Base-by-base conservation (phyloP, 2,329 filamentous ascomycete species). In the Alternaria burnsii region DNA sequence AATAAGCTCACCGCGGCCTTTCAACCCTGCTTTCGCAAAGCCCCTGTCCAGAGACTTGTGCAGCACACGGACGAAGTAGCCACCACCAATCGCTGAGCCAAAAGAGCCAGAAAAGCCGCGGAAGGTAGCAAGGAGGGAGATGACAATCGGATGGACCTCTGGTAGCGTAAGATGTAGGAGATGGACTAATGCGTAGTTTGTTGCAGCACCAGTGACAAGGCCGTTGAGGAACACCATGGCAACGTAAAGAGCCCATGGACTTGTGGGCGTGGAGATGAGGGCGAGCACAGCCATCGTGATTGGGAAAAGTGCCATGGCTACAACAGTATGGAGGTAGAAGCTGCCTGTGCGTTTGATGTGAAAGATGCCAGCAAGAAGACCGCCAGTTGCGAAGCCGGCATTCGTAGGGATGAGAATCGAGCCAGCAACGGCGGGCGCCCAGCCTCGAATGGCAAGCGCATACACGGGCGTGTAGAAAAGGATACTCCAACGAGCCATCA, bases 141-240 rank as follows among this genome's bases (percentile, higher is more conserved):
- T 92, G 3, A 90, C 87, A 51, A 95, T 87, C 71, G 91, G 93
- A 70, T 94, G 91, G 1, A 88, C 87, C 7, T 86, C 83, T 0
- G 86, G 82, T 0, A 82, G 81, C 0, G 89, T 91, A 5, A 94
- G 82, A 74, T 95, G 91, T 5, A 96, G 83, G 5, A 94, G 77
- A 71, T 96, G 93, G 0, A 92, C 91, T 3, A 96, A 84, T 0
- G 90, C 91, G 78, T 96, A 96, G 77, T 94, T 95, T 58, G 94
- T 80, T 6, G 87, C 84, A 0, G 90, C 88, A 12, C 92, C 92
- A 0, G 89, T 91, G 63, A 85, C 85, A 43, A 93, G 81, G 0
- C 92, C 93, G 72, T 94, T 93, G 46, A 85, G 47, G 71, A 93
- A 89, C 1, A 92, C 84, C 16, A 86, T 78, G 5, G 83, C 62